Evolutionary conservation across 331 rosid species (phyloP).

Genomic region (Spiraea crenata): DNA sequence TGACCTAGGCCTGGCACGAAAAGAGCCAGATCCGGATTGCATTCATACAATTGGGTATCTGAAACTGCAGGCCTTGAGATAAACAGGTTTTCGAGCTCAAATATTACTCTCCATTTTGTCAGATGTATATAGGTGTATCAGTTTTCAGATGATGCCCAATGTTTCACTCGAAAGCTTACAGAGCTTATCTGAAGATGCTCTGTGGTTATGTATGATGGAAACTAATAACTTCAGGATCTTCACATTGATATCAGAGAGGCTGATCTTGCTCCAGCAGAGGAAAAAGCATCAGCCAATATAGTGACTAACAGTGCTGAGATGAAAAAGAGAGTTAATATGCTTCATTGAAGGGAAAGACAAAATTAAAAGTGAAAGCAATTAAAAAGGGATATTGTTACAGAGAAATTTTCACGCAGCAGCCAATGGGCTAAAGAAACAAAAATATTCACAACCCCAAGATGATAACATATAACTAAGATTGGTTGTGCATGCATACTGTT

Average conservation of each 20-base stretch:
- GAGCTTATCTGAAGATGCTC: slow-evolving; percentile 42
- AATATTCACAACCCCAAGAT: not conserved
- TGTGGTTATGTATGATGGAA: slow-evolving; percentile 45
- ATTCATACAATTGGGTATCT: slow-evolving; percentile 44
- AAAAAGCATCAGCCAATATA: slow-evolving; percentile 17
- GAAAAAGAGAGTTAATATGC: not conserved
- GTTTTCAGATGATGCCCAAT: slow-evolving; percentile 53
- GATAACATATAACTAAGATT: not conserved
- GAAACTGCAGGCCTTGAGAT: slow-evolving; percentile 55
- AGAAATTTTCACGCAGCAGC: not conserved
- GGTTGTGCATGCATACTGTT: not conserved
- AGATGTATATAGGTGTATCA: slow-evolving; percentile 50
- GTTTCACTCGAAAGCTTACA: slow-evolving; percentile 68
- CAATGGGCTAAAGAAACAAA: not conserved
- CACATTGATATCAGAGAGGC: slow-evolving; percentile 49
- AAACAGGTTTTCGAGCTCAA: slow-evolving; percentile 61
- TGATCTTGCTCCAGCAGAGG: slow-evolving; percentile 42
- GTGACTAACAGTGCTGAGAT: not conserved
- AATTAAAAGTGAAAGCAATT: too few species aligned
- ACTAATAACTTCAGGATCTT: slow-evolving; percentile 66
- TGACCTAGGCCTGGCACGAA: slow-evolving; percentile 67
- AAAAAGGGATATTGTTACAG: not conserved
- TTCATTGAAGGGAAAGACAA: too few species aligned
- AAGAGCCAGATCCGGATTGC: slow-evolving; percentile 79
- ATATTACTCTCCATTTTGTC: slow-evolving; percentile 62